These are phyloP conservation scores for Sporisorium graminicola DNA, from an alignment of 1,284 basidiomycete species.

Conservation along the genomic window DNA sequence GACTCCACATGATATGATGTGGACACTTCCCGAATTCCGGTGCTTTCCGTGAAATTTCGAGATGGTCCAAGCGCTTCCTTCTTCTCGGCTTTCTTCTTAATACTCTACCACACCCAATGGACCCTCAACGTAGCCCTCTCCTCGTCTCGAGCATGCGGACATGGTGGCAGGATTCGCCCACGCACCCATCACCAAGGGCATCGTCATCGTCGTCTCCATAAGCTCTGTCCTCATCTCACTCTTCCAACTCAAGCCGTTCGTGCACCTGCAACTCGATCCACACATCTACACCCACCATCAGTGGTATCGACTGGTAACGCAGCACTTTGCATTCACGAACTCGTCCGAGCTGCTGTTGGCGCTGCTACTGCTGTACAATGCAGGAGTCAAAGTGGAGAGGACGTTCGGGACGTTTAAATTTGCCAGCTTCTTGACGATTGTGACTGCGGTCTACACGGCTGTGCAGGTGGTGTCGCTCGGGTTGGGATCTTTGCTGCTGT, in stretches of 20 bases:
- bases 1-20: too few relatives aligned
- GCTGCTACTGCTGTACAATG: constrained; percentile 81
- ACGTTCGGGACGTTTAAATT: constrained; percentile 88
- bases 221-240: constrained; percentile 65
- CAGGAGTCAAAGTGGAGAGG: constrained; percentile 81
- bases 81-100: not conserved
- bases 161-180: constrained; percentile 53
- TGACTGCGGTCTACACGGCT: constrained; percentile 17
- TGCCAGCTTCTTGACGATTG: constrained; percentile 71
- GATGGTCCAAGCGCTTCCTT: constrained; percentile 12
- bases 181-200: constrained; percentile 47
- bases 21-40: constrained; percentile 4
- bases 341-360: constrained; percentile 86
- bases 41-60: not conserved
- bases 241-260: constrained; percentile 40
- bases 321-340: constrained; percentile 84
- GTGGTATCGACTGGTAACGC: constrained; percentile 85
- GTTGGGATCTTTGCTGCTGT: not conserved
- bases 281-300: constrained; percentile 74
- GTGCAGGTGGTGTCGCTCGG: constrained; percentile 19
- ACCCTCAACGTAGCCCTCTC: not conserved
- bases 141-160: constrained; percentile 2
- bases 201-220: constrained; percentile 33
- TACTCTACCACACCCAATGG: not conserved
- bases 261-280: constrained; percentile 70